phyloP scores from a whole-genome alignment of 805 yeast species.

The Yamadazyma ubonensis region DNA sequence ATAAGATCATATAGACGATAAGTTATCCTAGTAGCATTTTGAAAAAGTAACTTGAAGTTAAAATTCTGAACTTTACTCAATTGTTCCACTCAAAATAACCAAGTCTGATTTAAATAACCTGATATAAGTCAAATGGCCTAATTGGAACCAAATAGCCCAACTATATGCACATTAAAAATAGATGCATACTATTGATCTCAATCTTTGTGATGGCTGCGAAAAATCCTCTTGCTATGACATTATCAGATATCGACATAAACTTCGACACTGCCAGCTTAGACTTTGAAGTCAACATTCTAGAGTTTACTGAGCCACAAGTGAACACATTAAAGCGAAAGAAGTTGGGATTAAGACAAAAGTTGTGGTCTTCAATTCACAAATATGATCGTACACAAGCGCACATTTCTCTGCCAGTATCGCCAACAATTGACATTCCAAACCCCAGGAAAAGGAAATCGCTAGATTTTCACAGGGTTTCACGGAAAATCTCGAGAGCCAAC shows the following conservation, averaged over 20 bases:
- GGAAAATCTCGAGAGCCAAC: neutral
- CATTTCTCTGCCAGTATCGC: neutral
- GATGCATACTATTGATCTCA: too few relatives aligned
- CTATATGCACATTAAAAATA: too few relatives aligned
- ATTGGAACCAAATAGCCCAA: too few relatives aligned
- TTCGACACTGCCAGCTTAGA: slow-evolving; percentile 9
- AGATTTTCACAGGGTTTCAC: neutral
- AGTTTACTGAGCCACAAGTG: neutral
- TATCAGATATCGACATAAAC: slow-evolving; percentile 4
- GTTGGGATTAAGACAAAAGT: slow-evolving; percentile 1
- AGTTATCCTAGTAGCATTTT: too few relatives aligned
- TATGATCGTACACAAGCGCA: neutral
- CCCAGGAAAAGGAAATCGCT: slow-evolving; percentile 1
- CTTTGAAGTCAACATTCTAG: slow-evolving; percentile 4
- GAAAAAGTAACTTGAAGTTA: too few relatives aligned
- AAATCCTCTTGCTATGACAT: slow-evolving; percentile 5
- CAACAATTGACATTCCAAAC: too few relatives aligned
- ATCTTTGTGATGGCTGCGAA: slow-evolving; percentile 13
- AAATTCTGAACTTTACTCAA: too few relatives aligned
- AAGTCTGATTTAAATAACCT: too few relatives aligned
- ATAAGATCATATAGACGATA: too few relatives aligned
- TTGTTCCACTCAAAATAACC: too few relatives aligned
- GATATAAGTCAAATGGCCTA: too few relatives aligned
- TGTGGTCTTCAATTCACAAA: slow-evolving; percentile 2
- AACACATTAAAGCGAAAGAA: neutral